Evolutionary conservation across 2,329 filamentous ascomycete species (phyloP), one percentile per base, ranked within the genome.

Genomic region (Plenodomus tracheiphilus): DNA sequence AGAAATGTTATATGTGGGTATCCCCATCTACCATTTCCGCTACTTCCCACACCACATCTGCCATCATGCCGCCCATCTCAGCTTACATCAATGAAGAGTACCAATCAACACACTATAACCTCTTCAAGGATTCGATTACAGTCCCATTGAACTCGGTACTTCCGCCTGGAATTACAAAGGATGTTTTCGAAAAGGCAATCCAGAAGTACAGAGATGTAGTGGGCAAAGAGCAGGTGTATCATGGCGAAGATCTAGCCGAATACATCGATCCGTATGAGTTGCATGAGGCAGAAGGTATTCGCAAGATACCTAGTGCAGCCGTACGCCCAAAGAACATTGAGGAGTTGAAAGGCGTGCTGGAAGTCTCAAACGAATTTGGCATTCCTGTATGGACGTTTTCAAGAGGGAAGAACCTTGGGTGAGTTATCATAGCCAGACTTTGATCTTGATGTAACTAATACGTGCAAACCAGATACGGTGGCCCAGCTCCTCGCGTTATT

Each of bases 211-310:
- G 65, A 42, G 52, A 49, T 11, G 53, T 66, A 2, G 59, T 78
- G 3, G 75, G 75, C 2, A 53, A 70, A 20, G 68, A 74, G 15
- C 66, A 73, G 2, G 73, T 79, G 1, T 71, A 75, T 43, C 62
- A 64, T 5, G 69, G 69, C n/a, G 64, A 72, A 19, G 66, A 58
- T 1, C 51, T 79, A 28, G 69, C 64, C 4, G 75, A 78, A 47
- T 78, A 78, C 48, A 74, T 78, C 37, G 76, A 78, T 45, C 76
- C 76, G 1, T 79, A 78, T 45, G 75, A 79, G 59, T 65, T 78
- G 9, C 69, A 69, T 2, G 76, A 77, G 49, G 66, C 65, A 2
- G 69, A 70, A 5, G 65, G 68, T 3, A 61, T 67, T 44, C 67
- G 75, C 19, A 74, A 70, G 37, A 68, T 77, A 38, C 75, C 76